Evolutionary conservation across 768 basidiomycete genomes (phyloP).

Genomic region (Pleurotus sapidus): DNA sequence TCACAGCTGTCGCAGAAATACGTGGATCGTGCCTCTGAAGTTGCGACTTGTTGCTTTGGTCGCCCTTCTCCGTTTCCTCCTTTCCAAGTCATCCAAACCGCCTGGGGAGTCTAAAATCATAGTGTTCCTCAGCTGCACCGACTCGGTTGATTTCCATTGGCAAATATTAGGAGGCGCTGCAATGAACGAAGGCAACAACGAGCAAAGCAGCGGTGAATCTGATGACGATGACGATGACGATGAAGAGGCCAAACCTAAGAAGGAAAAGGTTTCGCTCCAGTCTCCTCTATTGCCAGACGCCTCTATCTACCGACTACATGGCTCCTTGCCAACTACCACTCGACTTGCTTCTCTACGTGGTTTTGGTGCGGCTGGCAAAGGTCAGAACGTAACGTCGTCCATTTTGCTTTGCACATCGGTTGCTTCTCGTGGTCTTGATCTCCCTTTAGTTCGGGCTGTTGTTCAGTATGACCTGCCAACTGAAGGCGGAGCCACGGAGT

Average conservation of each 20-base stretch:
- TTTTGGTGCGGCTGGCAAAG: slow-evolving; percentile 56
- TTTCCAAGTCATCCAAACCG: slow-evolving; percentile 48
- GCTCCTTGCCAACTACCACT: slow-evolving; percentile 78
- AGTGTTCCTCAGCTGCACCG: slow-evolving; percentile 95
- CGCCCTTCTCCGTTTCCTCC: slow-evolving; percentile 78
- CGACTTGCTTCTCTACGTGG: slow-evolving; percentile 82
- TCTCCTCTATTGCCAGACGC: slow-evolving; percentile 82
- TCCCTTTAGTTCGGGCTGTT: slow-evolving; percentile 91
- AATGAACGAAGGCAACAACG: slow-evolving; percentile 47
- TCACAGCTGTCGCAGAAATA: slow-evolving; percentile 92
- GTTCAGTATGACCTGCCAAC: slow-evolving; percentile 97
- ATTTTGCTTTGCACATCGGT: slow-evolving; percentile 95
- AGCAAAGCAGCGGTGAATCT: slow-evolving; percentile 22
- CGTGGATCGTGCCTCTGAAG: slow-evolving; percentile 86
- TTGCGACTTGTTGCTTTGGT: slow-evolving; percentile 90
- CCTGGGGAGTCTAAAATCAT: slow-evolving; percentile 72
- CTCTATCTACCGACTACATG: slow-evolving; percentile 86
- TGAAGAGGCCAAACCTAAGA: slow-evolving; percentile 14
- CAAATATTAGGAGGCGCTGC: slow-evolving; percentile 67
- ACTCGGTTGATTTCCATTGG: slow-evolving; percentile 98
- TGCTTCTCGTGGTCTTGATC: slow-evolving; percentile 95
- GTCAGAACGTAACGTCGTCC: slow-evolving; percentile 43
- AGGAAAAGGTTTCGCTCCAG: slow-evolving; percentile 50
- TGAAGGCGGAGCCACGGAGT: slow-evolving; percentile 94
- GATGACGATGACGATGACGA: slow-evolving; percentile 15